These are phyloP conservation scores for Solanum dulcamara DNA, from an alignment of 257 asterid genomes.

Conservation along the genomic window DNA sequence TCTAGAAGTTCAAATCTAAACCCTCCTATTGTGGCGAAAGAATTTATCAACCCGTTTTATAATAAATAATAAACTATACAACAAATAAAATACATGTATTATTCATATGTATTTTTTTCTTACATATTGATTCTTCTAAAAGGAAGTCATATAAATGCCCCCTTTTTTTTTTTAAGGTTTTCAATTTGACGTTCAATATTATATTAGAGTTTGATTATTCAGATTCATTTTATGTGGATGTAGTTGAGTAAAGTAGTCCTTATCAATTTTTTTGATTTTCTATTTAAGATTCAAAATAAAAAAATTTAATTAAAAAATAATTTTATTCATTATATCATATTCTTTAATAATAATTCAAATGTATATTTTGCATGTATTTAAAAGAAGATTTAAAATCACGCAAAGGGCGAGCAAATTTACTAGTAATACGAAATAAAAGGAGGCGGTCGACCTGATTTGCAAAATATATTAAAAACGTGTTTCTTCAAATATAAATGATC, in stretches of 20 bases:
- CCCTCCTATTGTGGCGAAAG: neutral
- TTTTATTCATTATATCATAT: neutral
- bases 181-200: no score
- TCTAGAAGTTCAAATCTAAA: neutral
- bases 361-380: neutral
- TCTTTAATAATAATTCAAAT: neutral
- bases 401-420: neutral
- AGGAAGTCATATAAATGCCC: neutral
- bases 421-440: neutral
- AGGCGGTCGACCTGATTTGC: neutral
- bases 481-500: neutral
- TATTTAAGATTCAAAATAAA: neutral
- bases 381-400: fast-evolving
- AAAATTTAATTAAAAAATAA: neutral
- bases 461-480: neutral
- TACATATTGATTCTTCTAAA: neutral
- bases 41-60: neutral
- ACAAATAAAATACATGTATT: neutral
- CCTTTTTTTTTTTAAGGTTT: neutral
- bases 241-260: neutral
- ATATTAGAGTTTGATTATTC: no score
- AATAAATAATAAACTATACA: neutral
- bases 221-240: no score
- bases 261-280: no score
- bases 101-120: neutral